Evolutionary conservation across 129 eudicot species (phyloP).

Genomic region (Dittrichia graveolens): DNA sequence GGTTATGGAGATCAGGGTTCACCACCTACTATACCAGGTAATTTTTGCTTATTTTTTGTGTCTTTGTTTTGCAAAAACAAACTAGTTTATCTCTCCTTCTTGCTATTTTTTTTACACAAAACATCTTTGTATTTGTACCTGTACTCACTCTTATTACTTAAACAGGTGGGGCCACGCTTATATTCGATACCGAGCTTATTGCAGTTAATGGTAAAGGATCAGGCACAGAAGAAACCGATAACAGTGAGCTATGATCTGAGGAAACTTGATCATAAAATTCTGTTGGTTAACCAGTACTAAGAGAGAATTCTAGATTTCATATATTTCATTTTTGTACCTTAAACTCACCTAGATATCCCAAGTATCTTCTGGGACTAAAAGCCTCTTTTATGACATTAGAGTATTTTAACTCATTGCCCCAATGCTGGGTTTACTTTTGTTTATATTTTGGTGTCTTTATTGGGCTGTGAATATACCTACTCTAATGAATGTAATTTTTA

Average conservation of each 20-base stretch:
- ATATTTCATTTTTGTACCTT: constrained; percentile 34
- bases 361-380: neutral
- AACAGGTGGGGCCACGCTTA: constrained; percentile 93
- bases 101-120: neutral
- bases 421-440: neutral
- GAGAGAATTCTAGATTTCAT: constrained; percentile 30
- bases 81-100: too few species aligned
- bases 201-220: constrained; percentile 77
- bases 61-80: neutral
- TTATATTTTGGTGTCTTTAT: neutral
- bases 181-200: constrained; percentile 93
- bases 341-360: constrained; percentile 7
- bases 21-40: constrained; percentile 99
- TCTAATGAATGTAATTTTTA: neutral
- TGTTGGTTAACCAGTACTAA: constrained; percentile 21
- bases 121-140: neutral
- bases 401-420: neutral
- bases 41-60: neutral
- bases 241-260: constrained; percentile 53
- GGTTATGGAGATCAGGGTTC: constrained; percentile 98
- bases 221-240: constrained; percentile 40
- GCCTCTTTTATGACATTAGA: neutral
- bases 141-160: neutral
- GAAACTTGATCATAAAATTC: constrained; percentile 17
- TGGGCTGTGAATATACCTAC: neutral